Conservation (phyloP, 148 eudicot species). For the Cornus controversa region DNA sequence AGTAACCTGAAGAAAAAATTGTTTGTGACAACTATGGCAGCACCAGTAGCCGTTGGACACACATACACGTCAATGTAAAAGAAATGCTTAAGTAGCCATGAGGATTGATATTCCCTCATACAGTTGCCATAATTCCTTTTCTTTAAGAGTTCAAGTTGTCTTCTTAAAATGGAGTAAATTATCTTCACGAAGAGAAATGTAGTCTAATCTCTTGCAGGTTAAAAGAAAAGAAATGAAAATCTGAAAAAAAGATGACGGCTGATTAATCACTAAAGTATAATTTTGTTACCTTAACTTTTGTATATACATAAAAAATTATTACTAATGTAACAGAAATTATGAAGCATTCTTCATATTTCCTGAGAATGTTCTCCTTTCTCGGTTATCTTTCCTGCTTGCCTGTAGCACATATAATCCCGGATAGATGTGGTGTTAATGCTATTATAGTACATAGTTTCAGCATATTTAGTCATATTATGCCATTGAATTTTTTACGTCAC, state of each 20-base stretch:
- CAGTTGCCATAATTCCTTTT: not conserved
- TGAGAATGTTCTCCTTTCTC: constrained; percentile 2
- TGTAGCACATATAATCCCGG: not conserved
- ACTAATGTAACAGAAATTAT: not conserved
- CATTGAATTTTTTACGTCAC: not conserved
- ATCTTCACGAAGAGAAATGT: no score
- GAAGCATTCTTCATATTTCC: not conserved
- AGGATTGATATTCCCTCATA: not conserved
- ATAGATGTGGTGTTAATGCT: not conserved
- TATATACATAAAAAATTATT: not conserved
- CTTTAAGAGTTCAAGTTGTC: not conserved
- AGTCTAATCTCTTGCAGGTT: not conserved
- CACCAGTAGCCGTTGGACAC: not conserved
- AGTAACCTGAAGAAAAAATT: no score
- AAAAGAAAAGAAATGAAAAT: not conserved
- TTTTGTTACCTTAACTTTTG: not conserved
- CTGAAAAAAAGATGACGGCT: not conserved
- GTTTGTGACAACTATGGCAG: not conserved
- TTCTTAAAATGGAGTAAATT: not conserved
- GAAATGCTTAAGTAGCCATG: not conserved
- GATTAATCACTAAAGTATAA: not conserved
- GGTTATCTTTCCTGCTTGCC: not conserved
- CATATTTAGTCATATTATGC: not conserved
- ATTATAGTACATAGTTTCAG: constrained; percentile 3
- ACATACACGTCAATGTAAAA: no score